phyloP scores from a whole-genome alignment of 2,329 filamentous ascomycete genomes.

The Dryadomyces quercivorus region DNA sequence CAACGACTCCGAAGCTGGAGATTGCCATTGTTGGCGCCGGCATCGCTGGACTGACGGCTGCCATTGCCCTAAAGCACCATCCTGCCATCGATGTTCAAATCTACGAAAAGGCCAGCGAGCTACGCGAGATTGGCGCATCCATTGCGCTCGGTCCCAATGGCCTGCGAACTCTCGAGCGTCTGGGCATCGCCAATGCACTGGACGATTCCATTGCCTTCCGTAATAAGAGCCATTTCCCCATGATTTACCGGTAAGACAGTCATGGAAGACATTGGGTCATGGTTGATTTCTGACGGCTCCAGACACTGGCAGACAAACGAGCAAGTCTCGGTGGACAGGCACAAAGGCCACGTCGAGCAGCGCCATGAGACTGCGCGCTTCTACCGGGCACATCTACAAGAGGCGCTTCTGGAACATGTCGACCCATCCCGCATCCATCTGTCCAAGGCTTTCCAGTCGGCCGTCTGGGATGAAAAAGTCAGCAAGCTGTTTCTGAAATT shows the following conservation, averaged over 20 bases:
- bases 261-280: not conserved
- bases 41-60: conserved; percentile 23
- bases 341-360: conserved; percentile 22
- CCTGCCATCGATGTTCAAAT: conserved; percentile 19
- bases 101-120: conserved; percentile 20
- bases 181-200: conserved; percentile 34
- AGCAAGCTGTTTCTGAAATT: conserved; percentile 25
- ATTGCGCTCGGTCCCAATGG: conserved; percentile 37
- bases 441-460: conserved; percentile 26
- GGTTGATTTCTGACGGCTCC: not conserved
- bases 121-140: conserved; percentile 3
- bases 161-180: conserved; percentile 35
- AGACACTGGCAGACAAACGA: conserved; percentile 31
- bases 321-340: conserved; percentile 28
- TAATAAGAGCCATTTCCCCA: conserved; percentile 26
- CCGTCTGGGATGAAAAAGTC: conserved; percentile 17
- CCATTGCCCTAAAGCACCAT: conserved; percentile 16
- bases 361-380: conserved; percentile 31
- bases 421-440: conserved; percentile 28
- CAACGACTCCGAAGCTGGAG: not conserved
- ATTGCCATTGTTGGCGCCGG: conserved; percentile 8
- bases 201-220: conserved; percentile 26
- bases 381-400: conserved; percentile 35
- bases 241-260: conserved; percentile 29
- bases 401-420: conserved; percentile 32